Evolutionary conservation across 768 basidiomycete species (phyloP).

Genomic region (Amanita brunnescens): DNA sequence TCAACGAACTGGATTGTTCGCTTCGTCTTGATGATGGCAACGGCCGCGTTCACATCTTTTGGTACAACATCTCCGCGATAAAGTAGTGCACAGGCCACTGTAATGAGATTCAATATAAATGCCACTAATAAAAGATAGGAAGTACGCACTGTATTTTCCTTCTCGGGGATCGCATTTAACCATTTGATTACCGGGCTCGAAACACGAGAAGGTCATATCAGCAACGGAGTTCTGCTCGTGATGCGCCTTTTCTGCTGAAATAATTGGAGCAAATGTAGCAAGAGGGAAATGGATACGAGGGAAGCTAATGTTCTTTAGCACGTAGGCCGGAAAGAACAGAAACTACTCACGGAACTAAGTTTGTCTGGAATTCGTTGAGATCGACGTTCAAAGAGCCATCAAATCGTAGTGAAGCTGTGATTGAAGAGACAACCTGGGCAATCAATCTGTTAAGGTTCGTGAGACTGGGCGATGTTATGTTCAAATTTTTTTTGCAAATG

Average conservation of each 20-base stretch:
- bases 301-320: conserved; percentile 47
- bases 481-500: conserved; percentile 95
- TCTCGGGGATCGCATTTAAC: conserved; percentile 91
- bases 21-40: conserved; percentile 94
- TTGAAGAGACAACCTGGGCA: conserved; percentile 96
- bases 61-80: conserved; percentile 97
- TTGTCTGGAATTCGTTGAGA: conserved; percentile 97
- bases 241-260: conserved; percentile 91
- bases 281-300: conserved; percentile 98
- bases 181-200: conserved; percentile 96
- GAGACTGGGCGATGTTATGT: conserved; percentile 80
- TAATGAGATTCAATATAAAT: conserved; percentile 9
- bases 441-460: conserved; percentile 93
- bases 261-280: conserved; percentile 90
- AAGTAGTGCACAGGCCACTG: conserved; percentile 86
- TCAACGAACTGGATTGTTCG: conserved; percentile 97
- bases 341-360: conserved; percentile 82
- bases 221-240: conserved; percentile 97
- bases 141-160: conserved; percentile 91
- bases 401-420: conserved; percentile 95
- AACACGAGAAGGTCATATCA: conserved; percentile 98
- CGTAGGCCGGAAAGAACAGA: not conserved
- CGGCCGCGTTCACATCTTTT: conserved; percentile 91
- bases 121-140: not conserved
- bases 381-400: conserved; percentile 98